Base-by-base conservation (phyloP, 2,329 filamentous ascomycete species). In the Leptographium wingfieldii region DNA sequence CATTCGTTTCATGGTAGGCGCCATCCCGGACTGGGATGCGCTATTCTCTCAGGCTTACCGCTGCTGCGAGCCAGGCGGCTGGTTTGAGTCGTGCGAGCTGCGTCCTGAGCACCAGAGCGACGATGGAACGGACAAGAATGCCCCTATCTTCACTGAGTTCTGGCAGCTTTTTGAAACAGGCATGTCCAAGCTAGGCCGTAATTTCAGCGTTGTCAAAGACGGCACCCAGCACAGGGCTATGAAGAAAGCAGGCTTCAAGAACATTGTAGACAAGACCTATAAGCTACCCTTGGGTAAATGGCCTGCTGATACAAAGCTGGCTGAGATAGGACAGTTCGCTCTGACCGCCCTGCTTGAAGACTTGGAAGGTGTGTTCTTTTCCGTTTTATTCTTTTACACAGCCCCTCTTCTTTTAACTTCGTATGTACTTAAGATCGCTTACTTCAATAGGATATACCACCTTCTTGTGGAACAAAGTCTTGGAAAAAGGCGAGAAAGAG, bases 11-110 rank as follows among this genome's bases (percentile, higher is more conserved):
- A 70, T 84, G 63, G 69, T 75, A 1, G 81, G 81, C 43, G 74
- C 75, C 61, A 75, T 83, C 61, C 67, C 72, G 5, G 80, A 81
- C 62, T 83, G 80, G 67, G 72, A 74, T 48, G 72, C 74, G 33
- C 66, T 83, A 7, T 73, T 83, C 61, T 69, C 70, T 56, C 77
- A 77, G 59, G 69, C 78, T 3, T 79, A 71, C 66, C 72, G 72
- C 56, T 75, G 80, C 59, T 70, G 80, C 49, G 77, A 77, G 63
- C 80, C 81, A 0, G 81, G 81, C 22, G 81, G 76, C 19, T 69
- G 63, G 61, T 27, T 69, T 12, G 68, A 70, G 63, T 64, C 60
- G 27, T 58, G 60, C 16, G 67, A 69, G 51, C 33, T 62, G 1
- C 60, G 59, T 16, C 52, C 61, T 2, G 27, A 46, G 43, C 60